Evolutionary conservation across 768 basidiomycete genomes (phyloP).

Genomic region (Leccinum boreale): DNA sequence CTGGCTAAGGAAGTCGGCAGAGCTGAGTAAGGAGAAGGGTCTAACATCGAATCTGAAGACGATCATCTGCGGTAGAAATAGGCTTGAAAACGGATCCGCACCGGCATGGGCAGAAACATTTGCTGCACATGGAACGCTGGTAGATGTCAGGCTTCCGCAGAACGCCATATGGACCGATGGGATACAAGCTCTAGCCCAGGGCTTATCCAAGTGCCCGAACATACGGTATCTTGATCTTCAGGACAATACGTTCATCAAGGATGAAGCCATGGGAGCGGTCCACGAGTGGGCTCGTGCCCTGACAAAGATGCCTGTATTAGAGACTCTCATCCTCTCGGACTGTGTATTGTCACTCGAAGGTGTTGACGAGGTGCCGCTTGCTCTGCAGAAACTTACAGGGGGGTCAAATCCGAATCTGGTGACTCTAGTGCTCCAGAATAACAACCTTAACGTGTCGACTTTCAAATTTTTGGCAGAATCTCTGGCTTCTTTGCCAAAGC

Average conservation of each 20-base stretch:
- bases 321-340: constrained; percentile 86
- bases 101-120: constrained; percentile 84
- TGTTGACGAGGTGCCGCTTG: constrained; percentile 71
- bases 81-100: constrained; percentile 91
- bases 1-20: constrained; percentile 76
- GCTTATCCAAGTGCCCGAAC: constrained; percentile 61
- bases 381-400: constrained; percentile 55
- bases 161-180: constrained; percentile 97
- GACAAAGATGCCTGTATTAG: constrained; percentile 64
- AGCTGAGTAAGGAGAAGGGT: constrained; percentile 61
- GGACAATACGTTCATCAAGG: constrained; percentile 81
- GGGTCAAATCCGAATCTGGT: constrained; percentile 76
- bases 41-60: constrained; percentile 68
- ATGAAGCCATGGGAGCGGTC: constrained; percentile 55
- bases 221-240: constrained; percentile 85
- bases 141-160: constrained; percentile 92
- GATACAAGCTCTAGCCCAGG: constrained; percentile 72
- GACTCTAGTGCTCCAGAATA: constrained; percentile 83
- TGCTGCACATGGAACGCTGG: constrained; percentile 74
- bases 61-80: constrained; percentile 91
- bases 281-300: constrained; percentile 64
- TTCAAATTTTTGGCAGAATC: constrained; percentile 66
- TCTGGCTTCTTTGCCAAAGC: constrained; percentile 54
- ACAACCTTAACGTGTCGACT: constrained; percentile 75
- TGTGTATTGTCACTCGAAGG: constrained; percentile 74